Evolutionary conservation across 2,329 filamentous ascomycete species (phyloP).

Genomic region (Paraconiothyrium sp.): DNA sequence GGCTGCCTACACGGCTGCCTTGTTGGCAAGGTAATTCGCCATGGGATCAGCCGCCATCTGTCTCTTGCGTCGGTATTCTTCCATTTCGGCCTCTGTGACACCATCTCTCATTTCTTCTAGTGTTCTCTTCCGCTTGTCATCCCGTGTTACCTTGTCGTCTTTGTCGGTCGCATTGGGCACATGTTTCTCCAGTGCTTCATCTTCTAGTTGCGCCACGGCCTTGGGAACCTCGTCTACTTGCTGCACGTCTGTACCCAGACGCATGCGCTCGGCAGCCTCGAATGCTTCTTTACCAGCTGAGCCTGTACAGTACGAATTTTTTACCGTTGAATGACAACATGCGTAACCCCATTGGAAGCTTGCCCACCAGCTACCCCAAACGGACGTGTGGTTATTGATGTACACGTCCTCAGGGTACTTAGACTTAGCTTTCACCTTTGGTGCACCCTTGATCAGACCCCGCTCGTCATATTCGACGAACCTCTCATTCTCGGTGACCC

Average conservation of each 20-base stretch:
- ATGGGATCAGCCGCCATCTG: slow-evolving; percentile 83
- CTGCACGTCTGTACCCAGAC: slow-evolving; percentile 57
- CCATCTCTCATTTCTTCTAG: slow-evolving; percentile 81
- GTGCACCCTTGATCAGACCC: slow-evolving; percentile 87
- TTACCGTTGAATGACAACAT: slow-evolving; percentile 91
- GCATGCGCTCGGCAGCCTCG: slow-evolving; percentile 75
- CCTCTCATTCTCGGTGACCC: slow-evolving; percentile 80
- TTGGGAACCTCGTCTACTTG: slow-evolving; percentile 56
- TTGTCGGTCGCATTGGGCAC: slow-evolving; percentile 55
- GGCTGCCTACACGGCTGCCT: slow-evolving; percentile 62
- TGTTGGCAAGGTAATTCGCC: slow-evolving; percentile 80
- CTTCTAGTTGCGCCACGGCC: slow-evolving; percentile 54
- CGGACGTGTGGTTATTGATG: slow-evolving; percentile 88
- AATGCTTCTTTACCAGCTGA: slow-evolving; percentile 85
- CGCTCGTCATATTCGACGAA: slow-evolving; percentile 96
- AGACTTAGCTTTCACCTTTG: slow-evolving; percentile 78
- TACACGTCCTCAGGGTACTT: slow-evolving; percentile 92
- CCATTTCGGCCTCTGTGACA: slow-evolving; percentile 84
- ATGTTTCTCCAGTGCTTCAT: slow-evolving; percentile 52
- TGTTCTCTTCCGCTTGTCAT: slow-evolving; percentile 73
- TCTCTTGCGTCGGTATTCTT: slow-evolving; percentile 81
- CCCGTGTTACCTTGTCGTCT: slow-evolving; percentile 53
- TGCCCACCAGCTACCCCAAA: slow-evolving; percentile 98
- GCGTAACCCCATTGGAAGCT: slow-evolving; percentile 96
- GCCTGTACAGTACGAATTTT: slow-evolving; percentile 98